Conservation (phyloP, 768 basidiomycete genomes). For the Infundibulicybe gibba region DNA sequence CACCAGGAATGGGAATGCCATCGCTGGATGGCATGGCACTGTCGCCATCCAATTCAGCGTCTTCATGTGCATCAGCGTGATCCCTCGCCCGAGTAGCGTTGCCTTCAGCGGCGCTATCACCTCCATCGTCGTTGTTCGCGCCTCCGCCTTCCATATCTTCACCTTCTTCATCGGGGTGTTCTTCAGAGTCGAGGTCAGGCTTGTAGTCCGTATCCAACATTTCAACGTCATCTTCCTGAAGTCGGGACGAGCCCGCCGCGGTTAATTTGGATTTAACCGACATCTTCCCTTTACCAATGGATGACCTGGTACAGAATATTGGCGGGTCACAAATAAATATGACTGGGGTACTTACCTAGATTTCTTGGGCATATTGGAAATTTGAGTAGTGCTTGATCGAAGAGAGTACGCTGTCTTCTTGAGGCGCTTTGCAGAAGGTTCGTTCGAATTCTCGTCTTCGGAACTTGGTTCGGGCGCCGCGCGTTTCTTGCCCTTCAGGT, state of each 20-base stretch:
- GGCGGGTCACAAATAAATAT: constrained; percentile 7
- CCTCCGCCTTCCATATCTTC: constrained; percentile 28
- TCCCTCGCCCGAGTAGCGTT: constrained; percentile 13
- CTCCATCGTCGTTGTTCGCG: constrained; percentile 30
- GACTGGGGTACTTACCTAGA: constrained; percentile 41
- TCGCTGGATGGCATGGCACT: constrained; percentile 20
- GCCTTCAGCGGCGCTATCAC: constrained; percentile 33
- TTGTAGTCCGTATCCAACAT: constrained; percentile 68
- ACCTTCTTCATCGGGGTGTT: constrained; percentile 33
- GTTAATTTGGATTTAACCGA: constrained; percentile 57
- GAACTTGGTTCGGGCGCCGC: constrained; percentile 68
- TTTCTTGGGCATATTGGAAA: constrained; percentile 73
- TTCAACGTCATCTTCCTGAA: constrained; percentile 70
- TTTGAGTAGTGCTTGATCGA: constrained; percentile 49
- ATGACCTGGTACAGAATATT: constrained; percentile 30
- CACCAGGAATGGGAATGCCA: constrained; percentile 45
- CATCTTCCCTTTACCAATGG: constrained; percentile 57
- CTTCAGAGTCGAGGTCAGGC: constrained; percentile 45
- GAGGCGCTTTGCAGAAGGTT: constrained; percentile 59
- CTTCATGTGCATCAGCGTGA: constrained; percentile 34
- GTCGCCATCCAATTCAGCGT: constrained; percentile 47
- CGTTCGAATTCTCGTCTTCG: constrained; percentile 59
- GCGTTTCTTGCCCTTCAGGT: constrained; percentile 91
- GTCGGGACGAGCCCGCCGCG: constrained; percentile 58
- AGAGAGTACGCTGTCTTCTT: constrained; percentile 64